Evolutionary conservation across 1,284 basidiomycete genomes (phyloP).

Genomic region (Sanghuangporus weigelae): DNA sequence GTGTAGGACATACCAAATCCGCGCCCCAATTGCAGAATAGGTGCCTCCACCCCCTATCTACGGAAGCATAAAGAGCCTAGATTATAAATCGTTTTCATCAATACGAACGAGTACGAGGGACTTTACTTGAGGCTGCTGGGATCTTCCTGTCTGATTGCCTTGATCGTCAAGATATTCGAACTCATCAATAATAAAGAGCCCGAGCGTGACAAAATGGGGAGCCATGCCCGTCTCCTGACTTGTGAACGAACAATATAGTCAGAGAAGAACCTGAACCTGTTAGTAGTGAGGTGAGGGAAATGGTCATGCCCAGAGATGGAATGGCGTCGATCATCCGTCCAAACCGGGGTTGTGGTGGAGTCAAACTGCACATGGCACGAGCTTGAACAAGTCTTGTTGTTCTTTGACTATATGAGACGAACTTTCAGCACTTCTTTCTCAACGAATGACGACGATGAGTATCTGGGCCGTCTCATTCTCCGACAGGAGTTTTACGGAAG

Average conservation of each 20-base stretch:
- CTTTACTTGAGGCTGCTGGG: constrained; percentile 46
- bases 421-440: neutral
- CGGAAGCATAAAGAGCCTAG: constrained; percentile 6
- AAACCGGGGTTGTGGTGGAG: neutral
- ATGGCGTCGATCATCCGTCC: neutral
- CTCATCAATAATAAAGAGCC: constrained; percentile 90
- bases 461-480: constrained; percentile 45
- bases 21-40: constrained; percentile 71
- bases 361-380: too few relatives aligned
- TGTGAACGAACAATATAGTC: too few relatives aligned
- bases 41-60: constrained; percentile 92
- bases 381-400: too few relatives aligned
- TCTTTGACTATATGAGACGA: too few relatives aligned
- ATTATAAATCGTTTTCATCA: neutral
- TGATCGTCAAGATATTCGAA: constrained; percentile 58
- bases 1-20: constrained; percentile 58
- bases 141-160: constrained; percentile 45
- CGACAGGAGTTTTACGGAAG: constrained; percentile 17
- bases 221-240: neutral
- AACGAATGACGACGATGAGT: constrained; percentile 37
- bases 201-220: constrained; percentile 54
- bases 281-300: too few relatives aligned
- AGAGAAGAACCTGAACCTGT: too few relatives aligned
- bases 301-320: neutral
- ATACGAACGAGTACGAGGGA: neutral